Evolutionary conservation across 2,329 filamentous ascomycete genomes (phyloP).

Genomic region (Arthroderma sp.): DNA sequence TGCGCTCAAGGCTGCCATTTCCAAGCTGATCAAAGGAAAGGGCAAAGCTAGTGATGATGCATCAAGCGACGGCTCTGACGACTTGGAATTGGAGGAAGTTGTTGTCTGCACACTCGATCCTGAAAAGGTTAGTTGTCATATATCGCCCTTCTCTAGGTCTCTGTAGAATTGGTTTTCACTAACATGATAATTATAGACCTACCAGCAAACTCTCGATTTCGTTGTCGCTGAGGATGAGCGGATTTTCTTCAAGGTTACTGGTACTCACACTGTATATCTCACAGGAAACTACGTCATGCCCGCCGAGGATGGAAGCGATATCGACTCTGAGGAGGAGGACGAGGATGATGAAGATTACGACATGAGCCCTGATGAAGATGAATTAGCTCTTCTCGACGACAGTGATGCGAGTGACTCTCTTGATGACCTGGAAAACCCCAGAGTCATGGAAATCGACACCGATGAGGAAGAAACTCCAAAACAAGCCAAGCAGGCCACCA

Average conservation of each 20-base stretch:
- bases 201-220: constrained; percentile 90
- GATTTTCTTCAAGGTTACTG: constrained; percentile 82
- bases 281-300: constrained; percentile 91
- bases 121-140: constrained; percentile 53
- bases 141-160: constrained; percentile 4
- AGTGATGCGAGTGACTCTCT: constrained; percentile 62
- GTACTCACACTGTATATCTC: constrained; percentile 79
- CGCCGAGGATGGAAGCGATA: constrained; percentile 34
- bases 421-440: constrained; percentile 63
- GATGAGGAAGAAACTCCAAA: constrained; percentile 60
- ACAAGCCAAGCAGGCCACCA: constrained; percentile 32
- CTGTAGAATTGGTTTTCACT: too few relatives aligned
- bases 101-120: constrained; percentile 94
- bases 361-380: constrained; percentile 64
- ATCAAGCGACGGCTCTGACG: constrained; percentile 44
- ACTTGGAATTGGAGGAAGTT: constrained; percentile 66
- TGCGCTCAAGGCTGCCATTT: constrained; percentile 34
- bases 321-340: constrained; percentile 36
- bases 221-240: constrained; percentile 78
- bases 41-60: constrained; percentile 56
- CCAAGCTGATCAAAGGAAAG: constrained; percentile 52
- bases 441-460: constrained; percentile 69
- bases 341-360: constrained; percentile 64
- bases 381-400: constrained; percentile 45
- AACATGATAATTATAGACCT: constrained; percentile 47